phyloP scores from a whole-genome alignment of 805 yeast genomes.

The Komagataella mondaviorum region DNA sequence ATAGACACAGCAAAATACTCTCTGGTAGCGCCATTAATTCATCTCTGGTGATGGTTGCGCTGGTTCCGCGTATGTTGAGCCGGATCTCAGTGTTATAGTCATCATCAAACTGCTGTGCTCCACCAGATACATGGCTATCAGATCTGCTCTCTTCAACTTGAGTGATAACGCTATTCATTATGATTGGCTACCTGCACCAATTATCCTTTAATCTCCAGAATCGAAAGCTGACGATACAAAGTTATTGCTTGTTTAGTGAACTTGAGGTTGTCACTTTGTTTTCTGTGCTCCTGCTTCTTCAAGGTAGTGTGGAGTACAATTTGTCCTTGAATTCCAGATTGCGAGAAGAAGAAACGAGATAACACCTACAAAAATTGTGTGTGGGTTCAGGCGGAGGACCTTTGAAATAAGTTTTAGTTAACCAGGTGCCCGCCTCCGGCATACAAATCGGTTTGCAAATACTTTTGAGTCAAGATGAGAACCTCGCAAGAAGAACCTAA shows the following conservation, averaged over 20 bases:
- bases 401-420: too few species aligned
- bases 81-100: constrained; percentile 58
- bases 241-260: neutral
- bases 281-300: neutral
- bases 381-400: neutral
- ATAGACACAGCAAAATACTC: constrained; percentile 69
- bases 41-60: constrained; percentile 70
- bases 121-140: constrained; percentile 1
- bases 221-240: neutral
- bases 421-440: too few species aligned
- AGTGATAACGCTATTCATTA: constrained; percentile 38
- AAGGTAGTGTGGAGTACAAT: neutral
- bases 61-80: constrained; percentile 62
- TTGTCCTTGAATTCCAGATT: neutral
- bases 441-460: too few species aligned
- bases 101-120: constrained; percentile 18
- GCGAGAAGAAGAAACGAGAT: neutral
- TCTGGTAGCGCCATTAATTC: constrained; percentile 90
- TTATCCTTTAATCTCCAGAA: neutral
- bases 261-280: neutral
- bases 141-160: constrained; percentile 19
- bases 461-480: neutral
- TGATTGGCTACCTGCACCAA: neutral
- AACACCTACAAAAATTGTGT: neutral
- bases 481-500: neutral